Percentiles rank a stretch among this genome's conserved stretches.
Conservation (phyloP, 345 rosid species). For the Citrus maxima region DNA sequence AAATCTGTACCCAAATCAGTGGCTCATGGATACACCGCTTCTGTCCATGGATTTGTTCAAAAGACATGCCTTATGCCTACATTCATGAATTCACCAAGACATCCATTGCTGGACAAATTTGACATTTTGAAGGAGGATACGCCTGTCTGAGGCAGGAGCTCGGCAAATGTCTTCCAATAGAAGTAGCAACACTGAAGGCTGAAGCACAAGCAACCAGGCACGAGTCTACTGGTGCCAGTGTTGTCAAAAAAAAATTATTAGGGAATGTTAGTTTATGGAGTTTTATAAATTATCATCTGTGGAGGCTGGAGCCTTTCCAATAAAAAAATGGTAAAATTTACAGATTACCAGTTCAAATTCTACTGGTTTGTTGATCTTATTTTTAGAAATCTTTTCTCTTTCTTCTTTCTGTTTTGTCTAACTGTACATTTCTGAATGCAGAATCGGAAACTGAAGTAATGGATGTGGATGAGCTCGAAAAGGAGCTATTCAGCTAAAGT, state of each 20-base stretch:
- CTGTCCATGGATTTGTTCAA: too few relatives aligned
- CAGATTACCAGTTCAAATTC: slow-evolving; percentile 32
- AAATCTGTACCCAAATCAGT: too few relatives aligned
- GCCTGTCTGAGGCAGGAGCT: not conserved
- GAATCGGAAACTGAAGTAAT: not conserved
- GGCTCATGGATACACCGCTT: too few relatives aligned
- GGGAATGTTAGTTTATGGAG: slow-evolving; percentile 41
- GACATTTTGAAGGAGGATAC: too few relatives aligned
- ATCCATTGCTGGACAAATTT: too few relatives aligned
- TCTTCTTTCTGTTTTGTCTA: not conserved
- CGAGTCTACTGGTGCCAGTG: slow-evolving; percentile 25
- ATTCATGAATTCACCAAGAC: too few relatives aligned
- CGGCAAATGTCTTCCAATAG: slow-evolving; percentile 34
- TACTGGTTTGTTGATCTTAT: slow-evolving; percentile 31
- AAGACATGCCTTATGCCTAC: too few relatives aligned
- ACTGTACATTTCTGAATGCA: slow-evolving; percentile 23
- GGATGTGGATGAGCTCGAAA: slow-evolving; percentile 48
- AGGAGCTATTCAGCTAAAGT: slow-evolving; percentile 53
- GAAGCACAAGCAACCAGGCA: slow-evolving; percentile 46
- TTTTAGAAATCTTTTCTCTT: not conserved
- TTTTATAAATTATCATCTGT: slow-evolving; percentile 51
- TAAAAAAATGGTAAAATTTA: slow-evolving; percentile 42
- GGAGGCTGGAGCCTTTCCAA: slow-evolving; percentile 45
- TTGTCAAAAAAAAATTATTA: slow-evolving; percentile 26
- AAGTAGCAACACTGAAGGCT: slow-evolving; percentile 33